Percentiles rank a stretch among this genome's conserved stretches.
These are phyloP conservation scores for Cunninghamia lanceolata DNA, from an alignment of 75 land plant species.

Conservation along the genomic window DNA sequence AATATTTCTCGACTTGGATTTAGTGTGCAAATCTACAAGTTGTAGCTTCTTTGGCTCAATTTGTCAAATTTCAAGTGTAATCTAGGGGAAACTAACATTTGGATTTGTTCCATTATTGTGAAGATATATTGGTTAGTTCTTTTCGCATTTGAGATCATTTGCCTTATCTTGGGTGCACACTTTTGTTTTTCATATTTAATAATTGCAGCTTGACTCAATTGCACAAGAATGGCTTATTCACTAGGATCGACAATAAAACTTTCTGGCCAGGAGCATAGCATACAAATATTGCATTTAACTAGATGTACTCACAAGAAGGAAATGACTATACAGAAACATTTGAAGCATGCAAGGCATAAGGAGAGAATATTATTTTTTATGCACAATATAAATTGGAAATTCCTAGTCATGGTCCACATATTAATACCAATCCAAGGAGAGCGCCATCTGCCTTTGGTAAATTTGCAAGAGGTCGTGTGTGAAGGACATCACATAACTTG, in stretches of 20 bases:
- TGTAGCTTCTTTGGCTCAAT: neutral
- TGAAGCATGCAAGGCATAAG: neutral
- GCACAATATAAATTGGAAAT: neutral
- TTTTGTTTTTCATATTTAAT: neutral
- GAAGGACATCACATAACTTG: conserved; percentile 66
- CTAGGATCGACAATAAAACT: neutral
- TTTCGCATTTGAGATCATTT: neutral
- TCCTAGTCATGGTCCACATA: neutral
- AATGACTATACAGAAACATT: neutral
- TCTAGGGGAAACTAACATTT: neutral
- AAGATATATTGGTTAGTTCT: conserved; percentile 3
- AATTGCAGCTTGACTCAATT: conserved; percentile 1
- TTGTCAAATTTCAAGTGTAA: neutral
- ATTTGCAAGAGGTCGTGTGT: conserved; percentile 78
- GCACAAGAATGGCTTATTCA: neutral
- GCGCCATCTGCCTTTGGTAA: conserved; percentile 69
- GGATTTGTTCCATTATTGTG: neutral
- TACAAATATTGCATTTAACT: neutral
- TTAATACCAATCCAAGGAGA: conserved; percentile 72
- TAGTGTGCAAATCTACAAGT: neutral
- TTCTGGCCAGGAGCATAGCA: neutral
- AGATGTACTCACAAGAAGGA: neutral
- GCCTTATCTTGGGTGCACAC: neutral
- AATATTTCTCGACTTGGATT: neutral
- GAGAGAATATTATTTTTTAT: neutral